A percentile compares a stretch with the other conserved stretches of the same genome.
phyloP scores from a whole-genome alignment of 2,329 filamentous ascomycete species.

The Cercospora zeina region DNA sequence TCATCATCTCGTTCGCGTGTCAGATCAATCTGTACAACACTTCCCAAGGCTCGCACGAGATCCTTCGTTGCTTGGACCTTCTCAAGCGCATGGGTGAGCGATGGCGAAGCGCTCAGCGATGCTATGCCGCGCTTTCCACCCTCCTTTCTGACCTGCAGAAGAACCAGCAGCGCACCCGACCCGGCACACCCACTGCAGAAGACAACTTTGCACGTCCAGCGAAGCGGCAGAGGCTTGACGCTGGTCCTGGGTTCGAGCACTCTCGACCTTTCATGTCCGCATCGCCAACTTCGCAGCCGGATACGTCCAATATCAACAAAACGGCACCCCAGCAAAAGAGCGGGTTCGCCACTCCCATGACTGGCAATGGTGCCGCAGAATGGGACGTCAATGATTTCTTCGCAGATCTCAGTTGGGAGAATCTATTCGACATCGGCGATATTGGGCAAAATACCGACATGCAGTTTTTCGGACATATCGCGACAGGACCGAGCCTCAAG shows the following conservation, averaged over 20 bases:
- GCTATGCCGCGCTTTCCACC: slow-evolving; percentile 28
- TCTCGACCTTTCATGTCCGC: slow-evolving; percentile 12
- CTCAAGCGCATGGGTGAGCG: slow-evolving; percentile 27
- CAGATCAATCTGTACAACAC: slow-evolving; percentile 38
- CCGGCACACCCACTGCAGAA: slow-evolving; percentile 15
- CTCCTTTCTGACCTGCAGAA: slow-evolving; percentile 28
- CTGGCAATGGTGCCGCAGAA: slow-evolving; percentile 8
- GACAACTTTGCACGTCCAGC: slow-evolving; percentile 22
- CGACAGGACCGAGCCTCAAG: background rate
- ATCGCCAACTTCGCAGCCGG: slow-evolving; percentile 17
- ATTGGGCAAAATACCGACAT: slow-evolving; percentile 24
- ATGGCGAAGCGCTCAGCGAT: slow-evolving; percentile 28
- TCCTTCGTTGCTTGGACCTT: slow-evolving; percentile 28
- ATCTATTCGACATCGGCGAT: slow-evolving; percentile 29
- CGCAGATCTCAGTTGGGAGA: slow-evolving; percentile 29
- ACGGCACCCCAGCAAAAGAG: slow-evolving; percentile 14
- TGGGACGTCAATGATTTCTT: slow-evolving; percentile 32
- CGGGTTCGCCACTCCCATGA: slow-evolving; percentile 19
- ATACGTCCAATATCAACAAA: slow-evolving; percentile 5
- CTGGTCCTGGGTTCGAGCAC: slow-evolving; percentile 15
- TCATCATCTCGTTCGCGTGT: slow-evolving; percentile 42
- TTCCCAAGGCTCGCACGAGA: slow-evolving; percentile 30
- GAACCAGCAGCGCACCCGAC: slow-evolving; percentile 10
- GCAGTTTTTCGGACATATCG: slow-evolving; percentile 21
- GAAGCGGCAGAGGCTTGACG: slow-evolving; percentile 20